Base-by-base conservation (phyloP, 495 filamentous ascomycete genomes). In the Chaetomium fimeti region DNA sequence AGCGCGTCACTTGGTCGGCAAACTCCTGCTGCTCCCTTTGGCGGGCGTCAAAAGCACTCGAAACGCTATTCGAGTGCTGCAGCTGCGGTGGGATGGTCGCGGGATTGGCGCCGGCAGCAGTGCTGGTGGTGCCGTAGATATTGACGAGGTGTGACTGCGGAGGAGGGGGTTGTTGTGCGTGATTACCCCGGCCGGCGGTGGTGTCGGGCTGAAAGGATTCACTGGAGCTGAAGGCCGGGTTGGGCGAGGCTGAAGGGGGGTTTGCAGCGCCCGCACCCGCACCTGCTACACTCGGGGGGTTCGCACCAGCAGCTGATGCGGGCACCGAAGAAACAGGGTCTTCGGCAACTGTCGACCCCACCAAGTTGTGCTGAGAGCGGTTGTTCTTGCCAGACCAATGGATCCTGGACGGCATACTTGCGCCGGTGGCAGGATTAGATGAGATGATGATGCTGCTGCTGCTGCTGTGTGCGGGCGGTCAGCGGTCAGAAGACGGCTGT, bases 361-460 rank as follows among this genome's bases (percentile, higher is more conserved):
- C 74, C 56, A 81, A 71, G 60, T 78, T 80, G 69, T 80, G 79
- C 70, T 81, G 79, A 75, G 79, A 80, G 68, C 76, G 77, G 71
- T 79, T 80, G 75, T 75, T 78, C 60, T 76, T 79, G 70, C 76
- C 77, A 73, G 79, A 67, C 71, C 78, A 76, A 73, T 76, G 74
- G 71, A 79, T 52, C 47, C 59, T 62, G 54, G 66, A 81, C 61
- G 76, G 74, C 78, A 78, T 77, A 73, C 68, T 77, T 63, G 61
- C 64, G 66, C 54, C 12, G 38, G 15, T 36, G 32, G 36, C 24
- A 28, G 25, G 36, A 24, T 25, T 20, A 3, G 52, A 20, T 8
- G 7, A 11, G 8, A 36, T 36, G 32, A 32, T 32, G 7, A 32
- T 36, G 32, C 12, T 36, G 32, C 32, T 36, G 32, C 32, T 36